These are phyloP conservation scores for Fistulinella prunicolor DNA, from an alignment of 768 basidiomycete species.

Conservation along the genomic window DNA sequence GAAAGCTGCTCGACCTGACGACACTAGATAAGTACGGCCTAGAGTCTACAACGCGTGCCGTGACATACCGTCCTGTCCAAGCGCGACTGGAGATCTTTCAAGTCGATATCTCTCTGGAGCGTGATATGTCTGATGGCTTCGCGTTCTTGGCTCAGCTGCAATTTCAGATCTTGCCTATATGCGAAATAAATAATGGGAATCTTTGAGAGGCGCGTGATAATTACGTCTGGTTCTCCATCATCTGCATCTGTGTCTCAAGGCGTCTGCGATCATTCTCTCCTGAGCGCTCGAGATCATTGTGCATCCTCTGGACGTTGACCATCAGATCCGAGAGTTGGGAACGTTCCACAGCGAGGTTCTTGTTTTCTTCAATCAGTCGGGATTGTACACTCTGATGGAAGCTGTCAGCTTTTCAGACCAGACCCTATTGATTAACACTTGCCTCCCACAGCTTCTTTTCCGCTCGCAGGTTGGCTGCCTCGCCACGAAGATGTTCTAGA, in stretches of 20 bases:
- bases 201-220: constrained; percentile 19
- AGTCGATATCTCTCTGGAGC: constrained; percentile 78
- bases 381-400: constrained; percentile 63
- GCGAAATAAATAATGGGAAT: neutral
- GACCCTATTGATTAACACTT: constrained; percentile 16
- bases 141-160: constrained; percentile 69
- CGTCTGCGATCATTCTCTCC: constrained; percentile 80
- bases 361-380: constrained; percentile 85
- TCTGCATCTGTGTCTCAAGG: constrained; percentile 74
- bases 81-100: constrained; percentile 67
- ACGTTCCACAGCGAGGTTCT: constrained; percentile 72
- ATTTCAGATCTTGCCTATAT: constrained; percentile 67
- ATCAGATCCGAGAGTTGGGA: constrained; percentile 85
- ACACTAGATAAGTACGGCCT: constrained; percentile 9
- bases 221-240: constrained; percentile 77
- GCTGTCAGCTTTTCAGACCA: constrained; percentile 1
- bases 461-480: constrained; percentile 82
- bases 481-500: constrained; percentile 78
- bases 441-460: constrained; percentile 97
- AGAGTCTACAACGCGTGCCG: neutral
- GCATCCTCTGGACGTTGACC: constrained; percentile 87
- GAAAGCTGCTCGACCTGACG: constrained; percentile 59
- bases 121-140: constrained; percentile 70
- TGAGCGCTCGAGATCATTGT: constrained; percentile 80
- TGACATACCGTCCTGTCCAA: constrained; percentile 66